Conservation (phyloP, 768 basidiomycete species). For the Coprinellus micaceus region DNA sequence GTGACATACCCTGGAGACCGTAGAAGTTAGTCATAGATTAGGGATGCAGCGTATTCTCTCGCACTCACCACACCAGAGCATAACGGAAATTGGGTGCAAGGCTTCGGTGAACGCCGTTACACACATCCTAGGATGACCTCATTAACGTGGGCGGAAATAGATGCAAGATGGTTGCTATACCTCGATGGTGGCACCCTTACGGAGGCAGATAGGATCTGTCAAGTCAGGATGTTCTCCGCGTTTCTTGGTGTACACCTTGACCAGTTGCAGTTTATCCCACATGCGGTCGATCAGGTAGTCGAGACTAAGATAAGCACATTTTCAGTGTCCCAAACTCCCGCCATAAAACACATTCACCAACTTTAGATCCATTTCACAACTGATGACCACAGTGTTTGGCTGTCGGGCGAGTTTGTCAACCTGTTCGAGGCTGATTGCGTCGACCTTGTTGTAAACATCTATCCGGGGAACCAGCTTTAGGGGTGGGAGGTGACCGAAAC, state of each 20-base stretch:
- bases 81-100: conserved; percentile 91
- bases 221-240: conserved; percentile 93
- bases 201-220: conserved; percentile 83
- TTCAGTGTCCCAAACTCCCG: background rate
- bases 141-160: background rate
- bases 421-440: conserved; percentile 79
- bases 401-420: conserved; percentile 80
- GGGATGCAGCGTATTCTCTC: background rate
- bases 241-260: conserved; percentile 96
- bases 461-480: background rate
- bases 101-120: conserved; percentile 88
- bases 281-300: conserved; percentile 72
- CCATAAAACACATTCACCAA: conserved; percentile 27
- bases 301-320: conserved; percentile 39
- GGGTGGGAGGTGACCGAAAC: background rate
- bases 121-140: conserved; percentile 59
- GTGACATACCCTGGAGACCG: conserved; percentile 5
- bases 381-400: conserved; percentile 88
- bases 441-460: conserved; percentile 98
- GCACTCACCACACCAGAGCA: conserved; percentile 82
- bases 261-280: conserved; percentile 76
- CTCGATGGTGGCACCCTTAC: conserved; percentile 92
- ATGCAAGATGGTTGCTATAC: conserved; percentile 30
- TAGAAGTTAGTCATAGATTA: background rate
- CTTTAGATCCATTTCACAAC: conserved; percentile 94